Percentiles rank a stretch among this genome's conserved stretches.
Evolutionary conservation across 345 rosid species (phyloP).

Genomic region (Diplotaxis tenuifolia): DNA sequence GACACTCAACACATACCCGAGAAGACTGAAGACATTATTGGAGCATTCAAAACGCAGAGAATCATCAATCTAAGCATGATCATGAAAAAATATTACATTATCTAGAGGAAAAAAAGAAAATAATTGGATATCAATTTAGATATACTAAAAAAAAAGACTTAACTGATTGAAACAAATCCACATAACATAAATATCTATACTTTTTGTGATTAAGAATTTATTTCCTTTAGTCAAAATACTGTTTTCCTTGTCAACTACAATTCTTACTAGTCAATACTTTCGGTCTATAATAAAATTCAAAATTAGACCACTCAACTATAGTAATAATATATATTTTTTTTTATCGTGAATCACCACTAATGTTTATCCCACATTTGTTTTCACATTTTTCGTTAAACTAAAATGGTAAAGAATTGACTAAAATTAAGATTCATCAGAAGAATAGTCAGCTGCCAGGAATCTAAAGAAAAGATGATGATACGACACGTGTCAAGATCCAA

Average conservation of each 20-base stretch:
- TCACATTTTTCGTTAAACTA: too few relatives aligned
- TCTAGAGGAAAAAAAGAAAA: background rate
- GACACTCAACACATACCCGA: too few relatives aligned
- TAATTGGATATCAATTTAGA: background rate
- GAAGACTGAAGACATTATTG: too few relatives aligned
- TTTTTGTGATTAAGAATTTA: too few relatives aligned
- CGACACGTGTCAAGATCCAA: slow-evolving; percentile 17
- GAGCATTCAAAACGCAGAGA: background rate
- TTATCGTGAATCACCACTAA: too few relatives aligned
- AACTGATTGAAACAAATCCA: background rate
- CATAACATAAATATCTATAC: background rate
- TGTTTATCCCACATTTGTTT: too few relatives aligned
- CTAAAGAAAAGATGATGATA: background rate
- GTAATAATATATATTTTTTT: too few relatives aligned
- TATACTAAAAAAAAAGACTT: background rate
- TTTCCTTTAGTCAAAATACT: too few relatives aligned
- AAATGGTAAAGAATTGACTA: too few relatives aligned
- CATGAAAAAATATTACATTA: too few relatives aligned
- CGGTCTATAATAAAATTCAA: background rate
- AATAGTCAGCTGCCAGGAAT: too few relatives aligned
- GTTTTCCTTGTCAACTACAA: background rate
- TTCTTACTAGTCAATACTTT: slow-evolving; percentile 4
- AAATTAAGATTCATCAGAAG: background rate
- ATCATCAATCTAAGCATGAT: too few relatives aligned
- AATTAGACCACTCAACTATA: slow-evolving; percentile 6